These are phyloP conservation scores for Candida sonorensis DNA, from an alignment of 805 yeast genomes.

Conservation along the genomic window DNA sequence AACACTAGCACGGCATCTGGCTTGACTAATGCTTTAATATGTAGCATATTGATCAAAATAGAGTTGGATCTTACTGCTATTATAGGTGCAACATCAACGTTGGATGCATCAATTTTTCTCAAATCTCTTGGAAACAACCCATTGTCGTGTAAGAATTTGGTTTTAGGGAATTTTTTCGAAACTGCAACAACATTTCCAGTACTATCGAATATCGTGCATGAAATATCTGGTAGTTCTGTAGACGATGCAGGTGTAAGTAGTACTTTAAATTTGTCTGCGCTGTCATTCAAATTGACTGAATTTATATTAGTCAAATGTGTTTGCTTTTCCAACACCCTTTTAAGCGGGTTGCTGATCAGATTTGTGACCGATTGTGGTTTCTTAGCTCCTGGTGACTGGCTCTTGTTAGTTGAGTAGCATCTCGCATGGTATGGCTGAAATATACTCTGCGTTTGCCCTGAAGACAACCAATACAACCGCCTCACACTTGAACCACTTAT, in stretches of 20 bases:
- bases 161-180: constrained; percentile 66
- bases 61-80: constrained; percentile 74
- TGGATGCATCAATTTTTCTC: constrained; percentile 70
- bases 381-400: too few relatives aligned
- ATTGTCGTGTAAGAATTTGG: constrained; percentile 63
- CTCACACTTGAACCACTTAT: too few relatives aligned
- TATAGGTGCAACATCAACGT: constrained; percentile 80
- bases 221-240: constrained; percentile 44
- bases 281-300: too few relatives aligned
- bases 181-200: constrained; percentile 65
- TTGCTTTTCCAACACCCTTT: too few relatives aligned
- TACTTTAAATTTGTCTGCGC: constrained; percentile 11
- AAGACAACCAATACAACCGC: too few relatives aligned
- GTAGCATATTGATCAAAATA: constrained; percentile 74
- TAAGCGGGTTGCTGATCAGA: too few relatives aligned
- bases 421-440: too few relatives aligned
- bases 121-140: constrained; percentile 80
- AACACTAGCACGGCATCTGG: constrained; percentile 75
- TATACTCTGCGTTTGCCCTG: too few relatives aligned
- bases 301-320: too few relatives aligned
- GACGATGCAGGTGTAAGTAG: constrained; percentile 37
- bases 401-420: too few relatives aligned
- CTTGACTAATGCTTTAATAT: constrained; percentile 85
- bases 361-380: too few relatives aligned
- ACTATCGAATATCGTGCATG: constrained; percentile 76